Conservation (phyloP, 345 rosid species). For the Cochlearia excelsa region DNA sequence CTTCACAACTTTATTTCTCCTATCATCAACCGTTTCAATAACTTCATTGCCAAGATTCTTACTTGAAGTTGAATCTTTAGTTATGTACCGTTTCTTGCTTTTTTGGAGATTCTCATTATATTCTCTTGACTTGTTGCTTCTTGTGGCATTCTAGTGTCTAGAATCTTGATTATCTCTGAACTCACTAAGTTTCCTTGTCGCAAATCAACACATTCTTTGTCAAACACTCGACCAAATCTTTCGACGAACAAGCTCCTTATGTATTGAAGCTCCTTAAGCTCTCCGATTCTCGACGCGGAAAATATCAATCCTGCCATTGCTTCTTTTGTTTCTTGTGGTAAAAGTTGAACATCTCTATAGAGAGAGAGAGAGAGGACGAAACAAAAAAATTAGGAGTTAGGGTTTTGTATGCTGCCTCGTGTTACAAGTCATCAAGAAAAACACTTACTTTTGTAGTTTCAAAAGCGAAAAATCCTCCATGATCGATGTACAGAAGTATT, state of each 20-base stretch:
- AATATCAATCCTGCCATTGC: constrained; percentile 40
- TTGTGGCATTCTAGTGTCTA: not conserved
- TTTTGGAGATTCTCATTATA: not conserved
- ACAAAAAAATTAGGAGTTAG: not conserved
- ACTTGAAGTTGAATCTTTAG: constrained; percentile 10
- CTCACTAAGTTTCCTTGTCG: constrained; percentile 27
- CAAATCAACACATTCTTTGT: constrained; percentile 32
- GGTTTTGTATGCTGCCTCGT: not conserved
- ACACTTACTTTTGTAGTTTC: constrained; percentile 10
- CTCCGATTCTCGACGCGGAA: constrained; percentile 50
- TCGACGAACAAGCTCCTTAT: constrained; percentile 30
- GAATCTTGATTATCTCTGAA: constrained; percentile 21
- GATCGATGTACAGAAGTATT: constrained; percentile 33
- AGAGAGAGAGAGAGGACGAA: not conserved
- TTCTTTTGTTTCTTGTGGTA: constrained; percentile 35
- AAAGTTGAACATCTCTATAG: constrained; percentile 20
- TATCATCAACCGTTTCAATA: not conserved
- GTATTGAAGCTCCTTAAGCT: constrained; percentile 34
- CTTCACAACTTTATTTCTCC: constrained; percentile 1
- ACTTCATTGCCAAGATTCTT: not conserved
- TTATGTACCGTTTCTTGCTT: not conserved
- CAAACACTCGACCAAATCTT: constrained; percentile 38
- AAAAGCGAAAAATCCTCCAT: constrained; percentile 13
- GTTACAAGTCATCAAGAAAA: constrained; percentile 5
- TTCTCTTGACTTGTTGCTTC: constrained; percentile 15